Evolutionary conservation across 352 stramenopile species (phyloP).

Genomic region (Globisporangium iwayamae): DNA sequence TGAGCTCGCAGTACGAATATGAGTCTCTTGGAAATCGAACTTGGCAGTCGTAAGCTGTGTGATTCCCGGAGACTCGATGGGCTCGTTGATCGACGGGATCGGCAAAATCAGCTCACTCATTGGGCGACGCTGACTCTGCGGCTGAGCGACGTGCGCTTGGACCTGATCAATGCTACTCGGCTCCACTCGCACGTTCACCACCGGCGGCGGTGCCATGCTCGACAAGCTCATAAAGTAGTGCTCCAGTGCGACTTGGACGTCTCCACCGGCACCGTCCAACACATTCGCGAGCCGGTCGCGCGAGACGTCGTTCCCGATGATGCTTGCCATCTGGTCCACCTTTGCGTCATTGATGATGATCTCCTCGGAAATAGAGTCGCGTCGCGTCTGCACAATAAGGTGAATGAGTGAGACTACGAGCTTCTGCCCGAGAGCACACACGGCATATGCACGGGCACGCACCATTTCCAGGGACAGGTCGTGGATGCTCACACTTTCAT

Average conservation of each 20-base stretch:
- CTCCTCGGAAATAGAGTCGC: slow-evolving; percentile 62
- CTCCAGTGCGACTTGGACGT: slow-evolving; percentile 83
- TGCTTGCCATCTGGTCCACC: slow-evolving; percentile 83
- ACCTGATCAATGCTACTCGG: slow-evolving; percentile 19
- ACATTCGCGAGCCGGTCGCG: slow-evolving; percentile 69
- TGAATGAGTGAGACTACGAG: not conserved
- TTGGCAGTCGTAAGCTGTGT: slow-evolving; percentile 13
- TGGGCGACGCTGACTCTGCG: slow-evolving; percentile 39
- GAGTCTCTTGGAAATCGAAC: slow-evolving; percentile 16
- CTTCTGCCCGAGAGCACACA: no score
- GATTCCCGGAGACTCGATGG: slow-evolving; percentile 16
- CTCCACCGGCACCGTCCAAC: slow-evolving; percentile 73
- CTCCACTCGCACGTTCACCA: not conserved
- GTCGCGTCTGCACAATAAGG: slow-evolving; percentile 20
- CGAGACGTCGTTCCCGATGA: slow-evolving; percentile 72
- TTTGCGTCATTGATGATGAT: slow-evolving; percentile 68
- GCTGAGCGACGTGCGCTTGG: slow-evolving; percentile 31
- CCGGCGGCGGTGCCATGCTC: slow-evolving; percentile 7
- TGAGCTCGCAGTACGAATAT: not conserved
- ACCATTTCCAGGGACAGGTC: slow-evolving; percentile 14
- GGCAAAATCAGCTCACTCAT: slow-evolving; percentile 69
- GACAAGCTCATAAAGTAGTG: slow-evolving; percentile 89
- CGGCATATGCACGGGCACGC: no score
- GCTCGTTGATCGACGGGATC: slow-evolving; percentile 47
- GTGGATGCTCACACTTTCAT: slow-evolving; percentile 18